Evolutionary conservation across 1,284 basidiomycete species (phyloP).

Genomic region (Paramarasmius palmivorus): DNA sequence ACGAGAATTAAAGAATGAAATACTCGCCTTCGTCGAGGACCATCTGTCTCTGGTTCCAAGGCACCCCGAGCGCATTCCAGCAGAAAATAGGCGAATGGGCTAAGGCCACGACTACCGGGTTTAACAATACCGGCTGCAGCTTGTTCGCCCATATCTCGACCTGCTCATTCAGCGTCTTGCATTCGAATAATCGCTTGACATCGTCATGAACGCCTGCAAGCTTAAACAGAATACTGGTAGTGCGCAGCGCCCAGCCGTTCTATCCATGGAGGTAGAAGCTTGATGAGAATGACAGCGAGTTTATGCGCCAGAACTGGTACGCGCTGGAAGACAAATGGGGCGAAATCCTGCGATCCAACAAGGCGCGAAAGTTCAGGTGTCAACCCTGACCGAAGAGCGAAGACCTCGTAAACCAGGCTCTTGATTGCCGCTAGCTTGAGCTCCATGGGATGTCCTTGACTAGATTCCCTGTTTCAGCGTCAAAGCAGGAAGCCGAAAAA

Average conservation of each 20-base stretch:
- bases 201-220: constrained; percentile 61
- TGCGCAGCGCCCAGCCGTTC: constrained; percentile 69
- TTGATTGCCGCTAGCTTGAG: constrained; percentile 75
- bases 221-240: constrained; percentile 63
- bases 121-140: constrained; percentile 67
- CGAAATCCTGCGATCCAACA: constrained; percentile 69
- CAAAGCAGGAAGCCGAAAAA: background rate
- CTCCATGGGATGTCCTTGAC: constrained; percentile 79
- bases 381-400: constrained; percentile 74
- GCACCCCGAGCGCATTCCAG: constrained; percentile 85
- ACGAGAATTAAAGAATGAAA: background rate
- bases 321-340: constrained; percentile 75
- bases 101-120: constrained; percentile 63
- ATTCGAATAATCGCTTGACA: constrained; percentile 59
- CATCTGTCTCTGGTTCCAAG: constrained; percentile 72
- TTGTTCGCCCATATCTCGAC: constrained; percentile 63
- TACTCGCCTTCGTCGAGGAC: constrained; percentile 58
- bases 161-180: constrained; percentile 61
- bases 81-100: constrained; percentile 70
- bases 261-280: constrained; percentile 80
- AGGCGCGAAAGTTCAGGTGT: constrained; percentile 60
- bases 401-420: constrained; percentile 65
- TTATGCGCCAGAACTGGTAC: constrained; percentile 79
- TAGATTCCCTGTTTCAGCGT: constrained; percentile 16
- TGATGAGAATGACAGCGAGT: constrained; percentile 61